Evolutionary conservation across 345 rosid genomes (phyloP), one percentile per base, ranked within the genome.

Genomic region (Limnanthes douglasii): DNA sequence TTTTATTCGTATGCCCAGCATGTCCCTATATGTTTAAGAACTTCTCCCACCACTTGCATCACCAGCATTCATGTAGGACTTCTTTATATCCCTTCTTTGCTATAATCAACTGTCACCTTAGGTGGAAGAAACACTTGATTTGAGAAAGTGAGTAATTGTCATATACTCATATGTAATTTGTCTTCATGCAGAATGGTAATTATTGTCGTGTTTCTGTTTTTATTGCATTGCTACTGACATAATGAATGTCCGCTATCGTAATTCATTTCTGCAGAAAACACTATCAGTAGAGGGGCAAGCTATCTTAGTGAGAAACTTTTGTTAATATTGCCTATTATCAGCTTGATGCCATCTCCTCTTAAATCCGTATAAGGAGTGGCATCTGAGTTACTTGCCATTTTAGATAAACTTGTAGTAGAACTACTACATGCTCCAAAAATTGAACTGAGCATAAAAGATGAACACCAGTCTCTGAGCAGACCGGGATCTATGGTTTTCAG

Each of bases 341-440:
- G 54, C 44, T 75, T 86, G 39, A 55, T 86, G 71, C 78, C 94
- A 11, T 73, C 85, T 35, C 73, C 93, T 44, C 82, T 93, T 57
- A 72, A 56, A 59, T 64, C 73, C 56, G 55, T 82, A 41, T 82
- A 82, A 66, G 73, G 57, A 57, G 65, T 57, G 26, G 85, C 93
- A 43, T 59, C 56, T 65, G 79, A 78, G 54, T 69, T 82, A 57
- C 78, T 86, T 46, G 43, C 61, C 54, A 49, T 63, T 53, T 52
- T 86, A 37, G 85, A 86, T 54, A 73, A 66, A 59, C 60, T 50
- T 43, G 40, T 71, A 41, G 64, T 62, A 39, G 62, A 59, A 46
- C 29, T 73, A 51, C 51, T 65, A 54, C 54, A 45, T 31, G 58
- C 41, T 33, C 65, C 79, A 31, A 75, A 48, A 55, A 50, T 18